phyloP scores from a whole-genome alignment of 352 stramenopile species.

The Peronospora destructor region DNA sequence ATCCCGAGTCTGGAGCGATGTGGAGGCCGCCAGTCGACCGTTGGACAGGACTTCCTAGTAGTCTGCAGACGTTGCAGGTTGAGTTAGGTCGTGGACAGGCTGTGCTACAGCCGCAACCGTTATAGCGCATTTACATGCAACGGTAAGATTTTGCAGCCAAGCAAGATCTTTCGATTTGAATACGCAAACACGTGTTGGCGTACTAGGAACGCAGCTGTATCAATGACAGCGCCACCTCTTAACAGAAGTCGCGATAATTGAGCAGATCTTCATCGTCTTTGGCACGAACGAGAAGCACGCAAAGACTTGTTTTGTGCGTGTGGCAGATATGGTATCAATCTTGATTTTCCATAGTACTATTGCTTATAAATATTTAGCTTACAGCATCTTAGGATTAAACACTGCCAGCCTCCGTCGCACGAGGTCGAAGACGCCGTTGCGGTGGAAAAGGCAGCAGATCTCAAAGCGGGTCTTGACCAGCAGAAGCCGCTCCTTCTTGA shows the following conservation, averaged over 20 bases:
- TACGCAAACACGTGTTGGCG: slow-evolving; percentile 24
- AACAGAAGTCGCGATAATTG: slow-evolving; percentile 2
- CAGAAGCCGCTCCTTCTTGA: slow-evolving; percentile 28
- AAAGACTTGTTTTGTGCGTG: neutral
- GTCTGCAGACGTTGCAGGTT: slow-evolving; percentile 12
- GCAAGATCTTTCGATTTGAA: slow-evolving; percentile 28
- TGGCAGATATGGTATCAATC: slow-evolving; percentile 15
- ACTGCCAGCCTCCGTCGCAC: slow-evolving; percentile 31
- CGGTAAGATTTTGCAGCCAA: too few species aligned
- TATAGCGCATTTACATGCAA: too few species aligned
- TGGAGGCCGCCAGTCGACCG: slow-evolving; percentile 21
- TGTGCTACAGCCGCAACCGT: too few species aligned
- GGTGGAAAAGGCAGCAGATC: slow-evolving; percentile 37
- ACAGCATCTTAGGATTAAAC: slow-evolving; percentile 31
- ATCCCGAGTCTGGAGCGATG: slow-evolving; percentile 27
- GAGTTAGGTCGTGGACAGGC: neutral
- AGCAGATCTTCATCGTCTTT: neutral
- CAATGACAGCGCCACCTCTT: slow-evolving; percentile 1
- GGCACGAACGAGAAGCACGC: neutral
- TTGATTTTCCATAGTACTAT: slow-evolving; percentile 32
- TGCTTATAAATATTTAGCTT: slow-evolving; percentile 34
- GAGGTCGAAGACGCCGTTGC: slow-evolving; percentile 38
- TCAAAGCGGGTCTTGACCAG: slow-evolving; percentile 29
- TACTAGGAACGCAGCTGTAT: slow-evolving; percentile 23
- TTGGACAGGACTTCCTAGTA: slow-evolving; percentile 8